Percentiles rank a stretch among this genome's conserved stretches.
These are phyloP conservation scores for Geotrichum restrictum DNA, from an alignment of 1,139 yeast genomes.

Conservation along the genomic window DNA sequence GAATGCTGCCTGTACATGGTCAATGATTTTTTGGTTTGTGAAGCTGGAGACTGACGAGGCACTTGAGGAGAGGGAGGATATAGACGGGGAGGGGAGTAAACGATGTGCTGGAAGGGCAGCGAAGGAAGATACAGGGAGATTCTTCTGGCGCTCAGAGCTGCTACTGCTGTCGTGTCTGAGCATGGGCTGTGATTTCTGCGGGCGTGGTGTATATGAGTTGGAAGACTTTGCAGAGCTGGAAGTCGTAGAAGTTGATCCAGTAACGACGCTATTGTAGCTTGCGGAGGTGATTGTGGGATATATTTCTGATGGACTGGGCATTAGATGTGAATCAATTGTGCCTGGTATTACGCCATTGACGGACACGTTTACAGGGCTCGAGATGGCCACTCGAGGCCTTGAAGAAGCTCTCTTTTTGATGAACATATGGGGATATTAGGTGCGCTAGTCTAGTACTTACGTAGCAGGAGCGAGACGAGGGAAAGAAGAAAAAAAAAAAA, in stretches of 20 bases:
- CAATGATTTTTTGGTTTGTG: slow-evolving; percentile 21
- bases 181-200: neutral
- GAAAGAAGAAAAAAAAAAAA: neutral
- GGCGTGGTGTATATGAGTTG: neutral
- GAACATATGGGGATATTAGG: neutral
- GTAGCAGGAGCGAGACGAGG: neutral
- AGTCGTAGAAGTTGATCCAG: slow-evolving; percentile 1
- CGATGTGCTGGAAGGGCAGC: neutral
- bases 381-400: slow-evolving; percentile 2
- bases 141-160: neutral
- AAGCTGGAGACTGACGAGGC: neutral
- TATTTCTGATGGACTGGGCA: neutral
- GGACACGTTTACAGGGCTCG: slow-evolving; percentile 5
- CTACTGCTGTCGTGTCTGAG: neutral
- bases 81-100: neutral
- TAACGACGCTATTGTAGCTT: neutral
- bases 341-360: slow-evolving; percentile 2
- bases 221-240: neutral
- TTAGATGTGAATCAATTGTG: neutral
- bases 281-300: neutral
- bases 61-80: slow-evolving; percentile 8
- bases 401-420: slow-evolving; percentile 1
- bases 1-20: slow-evolving; percentile 52
- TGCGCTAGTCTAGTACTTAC: too few relatives aligned
- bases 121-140: neutral